Base-by-base conservation (phyloP, 768 basidiomycete species). In the Dioszegia hungarica region DNA sequence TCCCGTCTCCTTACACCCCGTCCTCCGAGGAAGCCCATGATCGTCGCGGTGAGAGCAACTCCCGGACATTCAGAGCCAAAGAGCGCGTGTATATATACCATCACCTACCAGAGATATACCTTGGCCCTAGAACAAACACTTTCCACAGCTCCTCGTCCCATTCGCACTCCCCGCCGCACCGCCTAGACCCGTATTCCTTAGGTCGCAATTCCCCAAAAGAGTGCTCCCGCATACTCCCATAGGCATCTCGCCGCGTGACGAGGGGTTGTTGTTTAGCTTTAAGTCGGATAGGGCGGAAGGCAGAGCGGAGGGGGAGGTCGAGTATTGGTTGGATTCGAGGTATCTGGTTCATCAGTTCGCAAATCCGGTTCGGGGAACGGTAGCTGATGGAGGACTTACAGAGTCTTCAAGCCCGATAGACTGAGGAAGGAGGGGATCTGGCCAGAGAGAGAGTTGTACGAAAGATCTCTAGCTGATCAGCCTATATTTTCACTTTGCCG, bases 401-500 rank as follows among this genome's bases (percentile, higher is more conserved):
- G 60, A n/a, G 75, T 72, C 25, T 63, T 55, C 0, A 76, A 53
- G 2, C 57, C 53, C 2, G 58, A 60, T 6, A 76, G 51, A 5
- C 45, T 22, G 14, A 60, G 31, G 46, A 74, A 62, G 12, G 63
- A 54, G 0, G 75, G 73, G 12, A 73, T 54, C 10, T 62, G 36
- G 5, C 75, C 73, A 5, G 57, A 44, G 11, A 77, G 53, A 1
- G 64, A 55, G 48, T 77, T 77, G 51, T 58, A 75, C 2, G 76
- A 77, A 11, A 77, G 44, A 51, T 77, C 76, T 12, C 72, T 74
- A 50, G 14, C 12, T n/a, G 17, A 39, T 58, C 39, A 59, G 50
- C 39, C 15, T 36, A 17, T 4, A 22, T 25, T 39, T 22, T 31
- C 46, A n/a, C n/a, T n/a, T n/a, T n/a, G n/a, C n/a, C n/a, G 36